Conservation (phyloP, 1,139 yeast species). For the Candida tetrigidarum region DNA sequence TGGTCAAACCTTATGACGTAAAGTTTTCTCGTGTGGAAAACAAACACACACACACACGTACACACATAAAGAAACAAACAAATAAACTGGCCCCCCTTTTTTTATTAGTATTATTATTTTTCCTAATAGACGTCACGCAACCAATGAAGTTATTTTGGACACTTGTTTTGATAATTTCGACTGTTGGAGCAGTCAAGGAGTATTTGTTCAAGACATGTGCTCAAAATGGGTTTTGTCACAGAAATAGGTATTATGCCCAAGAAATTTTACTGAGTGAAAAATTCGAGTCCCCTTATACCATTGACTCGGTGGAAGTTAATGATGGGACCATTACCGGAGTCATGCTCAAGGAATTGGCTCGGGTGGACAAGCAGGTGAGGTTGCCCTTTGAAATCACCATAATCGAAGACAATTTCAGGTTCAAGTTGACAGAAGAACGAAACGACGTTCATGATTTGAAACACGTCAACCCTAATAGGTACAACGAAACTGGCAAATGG, state of each 20-base stretch:
- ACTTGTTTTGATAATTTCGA: constrained; percentile 10
- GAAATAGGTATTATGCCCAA: constrained; percentile 76
- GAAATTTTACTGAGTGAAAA: constrained; percentile 25
- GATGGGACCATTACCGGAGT: constrained; percentile 36
- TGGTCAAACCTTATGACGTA: no score
- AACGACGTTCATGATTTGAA: constrained; percentile 20
- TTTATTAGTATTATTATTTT: no score
- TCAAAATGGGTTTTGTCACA: constrained; percentile 81
- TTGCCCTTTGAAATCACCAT: constrained; percentile 63
- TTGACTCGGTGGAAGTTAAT: constrained; percentile 30
- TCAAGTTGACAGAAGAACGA: constrained; percentile 56
- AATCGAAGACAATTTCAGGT: constrained; percentile 45
- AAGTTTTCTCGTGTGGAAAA: no score
- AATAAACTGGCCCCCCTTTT: not conserved
- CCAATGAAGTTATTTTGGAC: constrained; percentile 3
- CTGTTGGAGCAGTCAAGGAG: constrained; percentile 57
- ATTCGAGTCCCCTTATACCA: constrained; percentile 49
- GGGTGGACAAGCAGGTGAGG: constrained; percentile 24
- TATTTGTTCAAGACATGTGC: constrained; percentile 80
- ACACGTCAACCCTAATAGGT: constrained; percentile 49
- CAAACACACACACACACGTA: not conserved
- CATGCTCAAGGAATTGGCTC: constrained; percentile 44
- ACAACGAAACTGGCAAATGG: constrained; percentile 63
- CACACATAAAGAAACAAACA: not conserved
- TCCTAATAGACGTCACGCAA: not conserved